Conservation (phyloP, 2,329 filamentous ascomycete species). For the Botrytis deweyae region DNA sequence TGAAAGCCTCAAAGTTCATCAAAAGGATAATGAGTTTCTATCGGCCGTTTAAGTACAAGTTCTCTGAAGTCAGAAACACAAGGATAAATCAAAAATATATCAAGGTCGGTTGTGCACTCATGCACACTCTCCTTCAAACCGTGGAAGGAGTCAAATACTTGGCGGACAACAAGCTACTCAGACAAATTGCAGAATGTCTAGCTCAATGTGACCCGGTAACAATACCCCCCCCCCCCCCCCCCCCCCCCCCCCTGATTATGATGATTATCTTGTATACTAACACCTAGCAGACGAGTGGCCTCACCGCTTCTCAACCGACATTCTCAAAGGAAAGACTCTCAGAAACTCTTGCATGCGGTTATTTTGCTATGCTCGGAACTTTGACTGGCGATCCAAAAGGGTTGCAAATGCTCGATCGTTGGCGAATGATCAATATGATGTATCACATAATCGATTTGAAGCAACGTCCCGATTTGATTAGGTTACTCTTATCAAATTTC, state of each 20-base stretch:
- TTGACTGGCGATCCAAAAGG: constrained; percentile 81
- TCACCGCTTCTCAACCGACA: constrained; percentile 80
- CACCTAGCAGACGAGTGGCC: constrained; percentile 57
- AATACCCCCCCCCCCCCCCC: constrained; percentile 29
- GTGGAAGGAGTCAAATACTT: constrained; percentile 82
- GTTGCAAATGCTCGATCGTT: constrained; percentile 85
- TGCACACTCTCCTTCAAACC: constrained; percentile 83
- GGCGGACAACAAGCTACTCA: constrained; percentile 85
- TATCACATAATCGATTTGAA: constrained; percentile 95
- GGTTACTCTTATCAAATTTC: constrained; percentile 83
- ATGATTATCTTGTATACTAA: constrained; percentile 26
- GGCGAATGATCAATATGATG: constrained; percentile 99
- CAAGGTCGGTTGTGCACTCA: constrained; percentile 80
- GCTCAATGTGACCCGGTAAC: constrained; percentile 87
- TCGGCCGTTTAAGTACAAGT: constrained; percentile 93
- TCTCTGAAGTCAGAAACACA: constrained; percentile 85
- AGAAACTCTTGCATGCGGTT: constrained; percentile 86
- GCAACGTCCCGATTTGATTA: constrained; percentile 87
- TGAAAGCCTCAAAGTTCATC: constrained; percentile 93
- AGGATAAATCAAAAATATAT: constrained; percentile 94
- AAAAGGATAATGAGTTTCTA: constrained; percentile 95
- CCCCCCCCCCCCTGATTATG: not conserved
- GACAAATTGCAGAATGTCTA: constrained; percentile 92
- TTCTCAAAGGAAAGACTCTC: constrained; percentile 83
- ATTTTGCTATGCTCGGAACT: constrained; percentile 88